Conservation (phyloP, 2,329 filamentous ascomycete species). For the Fusarium sp. region DNA sequence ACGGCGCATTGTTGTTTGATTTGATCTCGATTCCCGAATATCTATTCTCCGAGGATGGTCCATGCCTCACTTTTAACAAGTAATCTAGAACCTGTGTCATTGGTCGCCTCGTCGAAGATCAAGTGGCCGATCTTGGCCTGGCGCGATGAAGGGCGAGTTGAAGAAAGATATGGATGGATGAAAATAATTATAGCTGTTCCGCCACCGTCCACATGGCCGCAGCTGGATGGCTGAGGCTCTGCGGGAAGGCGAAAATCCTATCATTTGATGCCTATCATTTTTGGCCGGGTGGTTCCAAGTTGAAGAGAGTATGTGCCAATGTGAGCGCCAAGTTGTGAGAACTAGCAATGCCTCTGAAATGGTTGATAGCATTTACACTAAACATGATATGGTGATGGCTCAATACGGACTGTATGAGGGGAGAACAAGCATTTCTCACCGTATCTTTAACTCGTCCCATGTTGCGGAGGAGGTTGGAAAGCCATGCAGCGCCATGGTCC, state of each 20-base stretch:
- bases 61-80: background rate
- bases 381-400: background rate
- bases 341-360: background rate
- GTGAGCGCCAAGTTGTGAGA: slow-evolving; percentile 2
- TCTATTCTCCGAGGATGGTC: background rate
- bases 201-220: slow-evolving; percentile 35
- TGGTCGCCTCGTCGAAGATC: background rate
- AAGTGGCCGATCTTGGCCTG: background rate
- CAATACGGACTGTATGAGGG: background rate
- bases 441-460: background rate
- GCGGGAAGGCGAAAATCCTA: slow-evolving; percentile 30
- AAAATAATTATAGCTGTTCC: background rate
- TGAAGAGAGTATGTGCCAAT: slow-evolving; percentile 27
- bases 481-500: slow-evolving; percentile 14
- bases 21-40: slow-evolving; percentile 8
- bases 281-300: slow-evolving; percentile 33
- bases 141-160: background rate
- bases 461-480: background rate
- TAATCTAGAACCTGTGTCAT: background rate
- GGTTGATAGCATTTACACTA: background rate
- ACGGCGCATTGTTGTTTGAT: slow-evolving; percentile 4
- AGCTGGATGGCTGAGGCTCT: slow-evolving; percentile 38
- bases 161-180: background rate
- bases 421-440: background rate
- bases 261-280: slow-evolving; percentile 4